Base-by-base conservation (phyloP, 148 eudicot genomes). In the Linanthus parryae region DNA sequence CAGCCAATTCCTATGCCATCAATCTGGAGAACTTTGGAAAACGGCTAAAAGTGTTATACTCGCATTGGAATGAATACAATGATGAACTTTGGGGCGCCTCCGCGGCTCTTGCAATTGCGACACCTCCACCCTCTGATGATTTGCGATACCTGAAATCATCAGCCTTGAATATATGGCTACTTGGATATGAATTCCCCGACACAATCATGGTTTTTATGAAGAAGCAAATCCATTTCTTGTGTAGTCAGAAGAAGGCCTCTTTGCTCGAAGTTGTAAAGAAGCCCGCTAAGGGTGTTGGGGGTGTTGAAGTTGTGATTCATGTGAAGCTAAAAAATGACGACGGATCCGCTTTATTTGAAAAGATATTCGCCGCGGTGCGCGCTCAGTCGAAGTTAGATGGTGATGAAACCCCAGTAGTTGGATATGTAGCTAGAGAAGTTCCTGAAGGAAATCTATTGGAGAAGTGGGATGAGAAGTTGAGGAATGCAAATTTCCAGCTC, bases 181-280 rank as follows among this genome's bases (percentile, higher is more conserved):
- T 79, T 21, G 85, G 85, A 3, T 79, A 75, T 2, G 85, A 75
- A 48, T 79, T 79, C 34, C 78, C 81, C 0, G 85, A 79, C 6
- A 79, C 81, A 0, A 69, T 79, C 2, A 75, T 79, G 81, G 71
- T 75, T 14, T 79, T 79, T 54, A 50, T 74, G 40, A 63, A 26
- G 41, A 79, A 65, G 58, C 78, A 79, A 43, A 75, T 79, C 57
- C 85, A 79, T 73, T 79, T 79, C 26, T 50, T 79, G 18, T 75
- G 81, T 40, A 69, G 75, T 40, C 70, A 56, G 61, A 79, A 72
- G 57, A 79, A 75, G 59, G 73, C 68, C 20, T 62, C 81, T 17
- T 51, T 79, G 43, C 63, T 79, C 0, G 69, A 66, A 10, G 75
- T 50, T 3, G 63, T 79, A 3, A 72, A 64, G 45, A 63, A 29